phyloP scores from a whole-genome alignment of 495 filamentous ascomycete genomes.

The Penicillium egyptiacum region DNA sequence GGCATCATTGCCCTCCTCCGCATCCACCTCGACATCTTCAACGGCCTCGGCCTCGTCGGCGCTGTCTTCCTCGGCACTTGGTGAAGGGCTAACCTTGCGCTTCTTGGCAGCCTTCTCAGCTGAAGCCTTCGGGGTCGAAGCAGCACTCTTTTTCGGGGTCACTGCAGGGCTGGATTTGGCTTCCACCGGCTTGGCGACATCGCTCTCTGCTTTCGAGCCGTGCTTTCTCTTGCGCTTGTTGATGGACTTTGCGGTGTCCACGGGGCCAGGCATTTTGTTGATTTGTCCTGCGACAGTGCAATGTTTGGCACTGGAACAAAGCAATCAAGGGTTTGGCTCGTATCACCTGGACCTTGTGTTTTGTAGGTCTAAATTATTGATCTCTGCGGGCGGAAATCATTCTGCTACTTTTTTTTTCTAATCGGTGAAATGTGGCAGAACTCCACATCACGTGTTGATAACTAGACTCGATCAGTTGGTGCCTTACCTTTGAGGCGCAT shows the following conservation, averaged over 20 bases:
- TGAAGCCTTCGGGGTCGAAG: constrained; percentile 20
- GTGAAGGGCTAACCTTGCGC: constrained; percentile 37
- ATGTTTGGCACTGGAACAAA: constrained; percentile 3
- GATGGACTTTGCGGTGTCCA: constrained; percentile 56
- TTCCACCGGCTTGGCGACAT: constrained; percentile 32
- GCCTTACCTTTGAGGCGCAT: constrained; percentile 3
- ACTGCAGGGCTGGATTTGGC: constrained; percentile 25
- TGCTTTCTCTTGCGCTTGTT: constrained; percentile 72
- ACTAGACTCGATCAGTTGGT: constrained; percentile 8
- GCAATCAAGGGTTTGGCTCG: constrained; percentile 4
- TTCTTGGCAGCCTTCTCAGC: constrained; percentile 36
- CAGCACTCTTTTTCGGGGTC: constrained; percentile 24
- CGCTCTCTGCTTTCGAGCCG: constrained; percentile 28
- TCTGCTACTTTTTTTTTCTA: constrained; percentile 33
- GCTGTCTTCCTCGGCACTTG: constrained; percentile 36
- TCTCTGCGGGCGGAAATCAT: constrained; percentile 27
- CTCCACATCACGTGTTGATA: constrained; percentile 35
- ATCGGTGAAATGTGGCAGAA: constrained; percentile 31
- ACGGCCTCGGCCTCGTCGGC: constrained; percentile 23
- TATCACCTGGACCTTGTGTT: constrained; percentile 17
- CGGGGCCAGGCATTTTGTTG: constrained; percentile 36
- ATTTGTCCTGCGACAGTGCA: constrained; percentile 10
- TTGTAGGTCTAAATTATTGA: constrained; percentile 25
- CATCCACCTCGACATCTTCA: constrained; percentile 25
- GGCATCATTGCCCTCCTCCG: constrained; percentile 21